Evolutionary conservation across 2,329 filamentous ascomycete species (phyloP).

Genomic region (Pseudocercospora crystallina): DNA sequence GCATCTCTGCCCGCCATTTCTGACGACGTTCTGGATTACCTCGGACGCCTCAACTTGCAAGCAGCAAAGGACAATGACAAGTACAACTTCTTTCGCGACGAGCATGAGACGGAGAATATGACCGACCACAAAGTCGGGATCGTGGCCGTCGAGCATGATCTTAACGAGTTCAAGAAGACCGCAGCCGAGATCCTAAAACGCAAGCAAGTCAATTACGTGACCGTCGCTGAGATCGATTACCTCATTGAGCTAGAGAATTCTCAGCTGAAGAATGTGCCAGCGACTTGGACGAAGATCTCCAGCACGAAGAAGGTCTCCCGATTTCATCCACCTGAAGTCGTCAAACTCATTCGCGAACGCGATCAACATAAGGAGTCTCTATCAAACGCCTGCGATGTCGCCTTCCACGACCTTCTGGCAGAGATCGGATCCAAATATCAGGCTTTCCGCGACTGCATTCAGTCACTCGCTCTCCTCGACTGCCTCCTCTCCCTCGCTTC

Average conservation of each 20-base stretch:
- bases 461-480: constrained; percentile 82
- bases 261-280: constrained; percentile 81
- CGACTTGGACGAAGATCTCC: constrained; percentile 91
- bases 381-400: constrained; percentile 83
- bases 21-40: constrained; percentile 68
- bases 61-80: constrained; percentile 88
- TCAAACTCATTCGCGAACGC: constrained; percentile 77
- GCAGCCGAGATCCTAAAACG: constrained; percentile 73
- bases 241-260: constrained; percentile 87
- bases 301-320: constrained; percentile 89
- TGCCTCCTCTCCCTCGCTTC: constrained; percentile 83
- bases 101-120: constrained; percentile 85
- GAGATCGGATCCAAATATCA: constrained; percentile 84
- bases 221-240: constrained; percentile 88
- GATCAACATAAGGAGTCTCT: constrained; percentile 95
- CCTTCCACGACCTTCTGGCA: constrained; percentile 70
- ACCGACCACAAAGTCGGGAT: constrained; percentile 90
- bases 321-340: constrained; percentile 91
- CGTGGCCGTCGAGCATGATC: constrained; percentile 84
- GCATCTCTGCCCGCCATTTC: constrained; percentile 74
- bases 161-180: constrained; percentile 71
- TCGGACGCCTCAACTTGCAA: constrained; percentile 81
- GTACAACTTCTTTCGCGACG: constrained; percentile 87
- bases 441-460: constrained; percentile 81
- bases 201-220: constrained; percentile 73